Percentiles rank a stretch among this genome's conserved stretches.
Conservation (phyloP, 371 early-diverging fungal species). For the Lichtheimia ornata region DNA sequence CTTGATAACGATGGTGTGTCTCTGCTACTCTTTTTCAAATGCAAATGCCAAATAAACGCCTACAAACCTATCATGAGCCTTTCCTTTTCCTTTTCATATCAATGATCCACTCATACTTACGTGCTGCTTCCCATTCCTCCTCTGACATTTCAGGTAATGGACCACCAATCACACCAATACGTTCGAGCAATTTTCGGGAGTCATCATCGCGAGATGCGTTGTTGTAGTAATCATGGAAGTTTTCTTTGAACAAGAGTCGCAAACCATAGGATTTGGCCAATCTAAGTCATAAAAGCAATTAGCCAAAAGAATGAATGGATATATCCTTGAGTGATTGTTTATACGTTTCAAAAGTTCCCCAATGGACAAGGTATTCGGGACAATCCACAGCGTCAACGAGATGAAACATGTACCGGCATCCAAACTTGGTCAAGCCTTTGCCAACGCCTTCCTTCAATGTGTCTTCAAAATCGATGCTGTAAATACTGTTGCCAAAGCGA, state of each 20-base stretch:
- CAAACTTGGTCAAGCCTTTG: conserved; percentile 65
- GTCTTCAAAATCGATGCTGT: conserved; percentile 79
- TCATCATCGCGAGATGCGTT: conserved; percentile 56
- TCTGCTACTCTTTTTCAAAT: conserved; percentile 47
- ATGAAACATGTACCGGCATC: conserved; percentile 91
- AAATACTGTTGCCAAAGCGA: conserved; percentile 86
- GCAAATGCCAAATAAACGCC: conserved; percentile 63
- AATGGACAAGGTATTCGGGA: conserved; percentile 95
- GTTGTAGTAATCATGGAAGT: conserved; percentile 83
- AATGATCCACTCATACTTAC: conserved; percentile 34
- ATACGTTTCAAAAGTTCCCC: conserved; percentile 76
- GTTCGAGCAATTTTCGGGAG: conserved; percentile 59
- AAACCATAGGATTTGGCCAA: conserved; percentile 88
- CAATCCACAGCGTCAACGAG: conserved; percentile 98
- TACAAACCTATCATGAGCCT: conserved; percentile 14
- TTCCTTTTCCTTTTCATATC: neutral
- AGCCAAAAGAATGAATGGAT: too few species aligned
- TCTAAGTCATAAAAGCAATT: conserved; percentile 33
- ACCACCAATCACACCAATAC: conserved; percentile 85
- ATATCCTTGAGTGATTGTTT: conserved; percentile 3
- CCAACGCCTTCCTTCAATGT: conserved; percentile 18
- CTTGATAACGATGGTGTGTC: neutral
- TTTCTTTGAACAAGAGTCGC: conserved; percentile 63
- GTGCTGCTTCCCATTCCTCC: conserved; percentile 95
- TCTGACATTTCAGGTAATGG: conserved; percentile 59